These are phyloP conservation scores for Sanguinoderma infundibulare DNA, from an alignment of 1,284 basidiomycete species.

Conservation along the genomic window DNA sequence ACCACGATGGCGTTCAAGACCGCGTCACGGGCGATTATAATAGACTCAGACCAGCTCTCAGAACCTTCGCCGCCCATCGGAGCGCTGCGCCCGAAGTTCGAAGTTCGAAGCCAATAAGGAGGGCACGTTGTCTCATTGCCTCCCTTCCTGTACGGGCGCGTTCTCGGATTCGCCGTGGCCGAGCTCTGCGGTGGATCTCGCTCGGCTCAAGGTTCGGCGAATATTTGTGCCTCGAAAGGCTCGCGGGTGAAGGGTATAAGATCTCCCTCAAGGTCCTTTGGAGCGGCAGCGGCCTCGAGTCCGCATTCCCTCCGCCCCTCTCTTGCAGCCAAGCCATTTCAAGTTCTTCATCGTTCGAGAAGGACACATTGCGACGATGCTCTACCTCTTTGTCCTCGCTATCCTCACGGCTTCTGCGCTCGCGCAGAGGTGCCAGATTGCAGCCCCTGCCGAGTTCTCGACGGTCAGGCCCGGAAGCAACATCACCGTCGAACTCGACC, in stretches of 20 bases:
- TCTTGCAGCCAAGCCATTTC: background rate
- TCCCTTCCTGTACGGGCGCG: background rate
- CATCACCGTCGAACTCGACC: constrained; percentile 47
- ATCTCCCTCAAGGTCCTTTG: too few relatives aligned
- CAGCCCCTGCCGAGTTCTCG: constrained; percentile 39
- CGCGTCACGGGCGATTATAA: background rate
- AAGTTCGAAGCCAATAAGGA: background rate
- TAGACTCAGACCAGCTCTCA: background rate
- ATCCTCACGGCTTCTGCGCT: constrained; percentile 31
- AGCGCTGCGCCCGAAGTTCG: background rate
- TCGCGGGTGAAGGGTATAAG: too few relatives aligned
- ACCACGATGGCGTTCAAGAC: background rate
- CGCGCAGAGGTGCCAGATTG: constrained; percentile 47
- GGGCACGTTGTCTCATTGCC: background rate
- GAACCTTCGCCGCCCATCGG: background rate
- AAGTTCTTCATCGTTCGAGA: too few relatives aligned
- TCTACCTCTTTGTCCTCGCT: constrained; percentile 2
- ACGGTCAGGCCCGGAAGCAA: constrained; percentile 40
- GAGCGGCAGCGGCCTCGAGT: background rate
- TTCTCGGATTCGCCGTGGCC: background rate
- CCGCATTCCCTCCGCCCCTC: background rate
- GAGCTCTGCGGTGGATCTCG: background rate
- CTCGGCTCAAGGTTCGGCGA: too few relatives aligned
- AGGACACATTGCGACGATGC: background rate
- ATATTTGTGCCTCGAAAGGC: background rate